These are phyloP conservation scores for Elaphomyces granulatus DNA, from an alignment of 495 filamentous ascomycete genomes.

Conservation along the genomic window DNA sequence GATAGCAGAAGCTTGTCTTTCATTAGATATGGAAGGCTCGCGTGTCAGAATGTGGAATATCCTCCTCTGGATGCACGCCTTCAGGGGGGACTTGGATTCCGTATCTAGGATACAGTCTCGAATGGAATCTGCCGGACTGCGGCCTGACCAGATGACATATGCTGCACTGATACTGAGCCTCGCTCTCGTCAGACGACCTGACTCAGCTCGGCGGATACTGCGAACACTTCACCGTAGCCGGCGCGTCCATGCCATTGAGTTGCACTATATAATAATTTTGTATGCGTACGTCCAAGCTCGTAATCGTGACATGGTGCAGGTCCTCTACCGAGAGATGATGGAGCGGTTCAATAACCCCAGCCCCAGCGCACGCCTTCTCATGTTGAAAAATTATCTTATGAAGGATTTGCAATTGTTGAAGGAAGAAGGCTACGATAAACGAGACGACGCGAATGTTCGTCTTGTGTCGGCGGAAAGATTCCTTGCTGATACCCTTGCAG, in stretches of 20 bases:
- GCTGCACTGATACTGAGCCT: constrained; percentile 59
- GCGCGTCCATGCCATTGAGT: constrained; percentile 41
- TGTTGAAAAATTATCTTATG: constrained; percentile 29
- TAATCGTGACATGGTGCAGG: constrained; percentile 37
- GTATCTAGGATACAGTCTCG: constrained; percentile 43
- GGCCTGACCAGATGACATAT: constrained; percentile 58
- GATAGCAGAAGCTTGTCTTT: constrained; percentile 34
- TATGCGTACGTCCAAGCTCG: constrained; percentile 41
- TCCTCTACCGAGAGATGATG: constrained; percentile 38
- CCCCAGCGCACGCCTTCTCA: constrained; percentile 30
- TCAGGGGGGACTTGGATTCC: constrained; percentile 44
- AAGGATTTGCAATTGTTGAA: constrained; percentile 16
- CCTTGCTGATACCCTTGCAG: constrained; percentile 18
- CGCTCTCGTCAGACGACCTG: constrained; percentile 41
- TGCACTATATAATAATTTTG: constrained; percentile 69
- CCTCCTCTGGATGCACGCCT: constrained; percentile 52
- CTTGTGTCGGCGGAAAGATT: constrained; percentile 25
- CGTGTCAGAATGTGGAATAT: constrained; percentile 64
- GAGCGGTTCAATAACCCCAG: constrained; percentile 28
- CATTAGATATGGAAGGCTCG: constrained; percentile 26
- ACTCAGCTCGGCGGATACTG: constrained; percentile 53
- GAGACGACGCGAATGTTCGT: constrained; percentile 7
- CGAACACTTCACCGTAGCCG: constrained; percentile 40
- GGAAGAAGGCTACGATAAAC: background rate
- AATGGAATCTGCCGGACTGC: constrained; percentile 45